Percentiles rank a stretch among this genome's conserved stretches.
These are phyloP conservation scores for Lumnitzera racemosa DNA, from an alignment of 345 rosid species.

Conservation along the genomic window DNA sequence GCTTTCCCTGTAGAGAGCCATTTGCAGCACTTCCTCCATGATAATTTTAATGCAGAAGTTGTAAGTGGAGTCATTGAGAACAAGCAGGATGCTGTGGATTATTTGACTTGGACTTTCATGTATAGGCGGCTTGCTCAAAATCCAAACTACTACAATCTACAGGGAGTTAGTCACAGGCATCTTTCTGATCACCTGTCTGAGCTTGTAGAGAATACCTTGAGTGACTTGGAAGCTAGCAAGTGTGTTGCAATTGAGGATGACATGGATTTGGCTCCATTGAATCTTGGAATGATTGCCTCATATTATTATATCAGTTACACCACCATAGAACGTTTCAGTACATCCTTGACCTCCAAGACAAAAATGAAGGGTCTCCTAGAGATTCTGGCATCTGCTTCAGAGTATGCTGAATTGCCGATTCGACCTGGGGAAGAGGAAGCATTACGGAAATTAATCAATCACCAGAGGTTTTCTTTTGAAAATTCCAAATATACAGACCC, in stretches of 20 bases:
- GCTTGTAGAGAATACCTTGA: constrained; percentile 81
- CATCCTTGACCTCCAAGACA: constrained; percentile 69
- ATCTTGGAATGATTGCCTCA: constrained; percentile 88
- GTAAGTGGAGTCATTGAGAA: constrained; percentile 75
- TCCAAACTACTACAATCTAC: constrained; percentile 95
- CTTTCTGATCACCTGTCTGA: constrained; percentile 96
- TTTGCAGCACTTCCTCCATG: constrained; percentile 82
- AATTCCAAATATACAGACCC: constrained; percentile 70
- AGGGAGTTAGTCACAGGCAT: constrained; percentile 90
- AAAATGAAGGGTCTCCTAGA: constrained; percentile 94
- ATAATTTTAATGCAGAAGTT: constrained; percentile 82
- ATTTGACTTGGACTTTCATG: constrained; percentile 95
- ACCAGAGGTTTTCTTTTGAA: constrained; percentile 88
- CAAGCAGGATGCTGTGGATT: constrained; percentile 96
- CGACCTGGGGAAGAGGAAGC: constrained; percentile 88
- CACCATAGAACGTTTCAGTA: constrained; percentile 87
- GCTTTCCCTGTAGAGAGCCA: constrained; percentile 92
- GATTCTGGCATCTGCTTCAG: constrained; percentile 81
- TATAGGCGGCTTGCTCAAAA: constrained; percentile 86
- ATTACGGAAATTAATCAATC: constrained; percentile 68
- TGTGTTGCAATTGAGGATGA: constrained; percentile 75
- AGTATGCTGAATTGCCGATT: constrained; percentile 68
- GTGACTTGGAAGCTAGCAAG: constrained; percentile 74
- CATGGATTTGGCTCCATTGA: constrained; percentile 66
- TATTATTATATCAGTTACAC: constrained; percentile 82